Base-by-base conservation (phyloP, 805 yeast species). In the Candida broadrunensis region DNA sequence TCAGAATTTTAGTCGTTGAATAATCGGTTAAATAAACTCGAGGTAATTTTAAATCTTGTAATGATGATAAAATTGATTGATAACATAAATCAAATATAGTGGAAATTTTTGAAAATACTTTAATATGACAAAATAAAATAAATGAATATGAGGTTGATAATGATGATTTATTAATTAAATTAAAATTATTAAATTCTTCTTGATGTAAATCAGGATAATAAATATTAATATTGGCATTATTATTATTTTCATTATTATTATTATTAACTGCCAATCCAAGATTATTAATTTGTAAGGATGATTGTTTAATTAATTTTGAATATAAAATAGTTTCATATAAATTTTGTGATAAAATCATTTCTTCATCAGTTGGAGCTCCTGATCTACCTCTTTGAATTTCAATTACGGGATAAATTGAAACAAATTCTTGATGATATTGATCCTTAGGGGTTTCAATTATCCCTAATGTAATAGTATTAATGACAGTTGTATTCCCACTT, bases 341-440 rank as follows among this genome's bases (percentile, higher is more conserved):
- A 43, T 67, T 67, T 57, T 87, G 95, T 1, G 87, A 77, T 16
- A 84, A 54, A 23, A 76, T 78, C 81, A 85, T 86, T 56, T 88
- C 96, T 61, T 88, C 96, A 50, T 82, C 86, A 1, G 90, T 80
- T 21, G 96, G 95, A 1, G 88, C 86, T 12, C 95, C 93, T 7
- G 66, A 57, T 39, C 88, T 71, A 23, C 96, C 96, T 39, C 89
- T 67, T 42, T 81, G 77, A 8, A 87, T 78, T 47, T 85, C 89
- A 6, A 88, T 88, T 13, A 83, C 80, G 0, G 95, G 91, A 55
- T 77, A 85, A 0, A 87, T 67, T 2, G 73, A 51, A 4, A 62
- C 45, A 43, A 46, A 61, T n/a, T 54, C 54, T 8, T 29, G 7
- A 26, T 13, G 6, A 26, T 26, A 7, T 15, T 47, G 50, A 43